Base-by-base conservation (phyloP, 2,329 filamentous ascomycete species). In the Fusarium pilosicola region DNA sequence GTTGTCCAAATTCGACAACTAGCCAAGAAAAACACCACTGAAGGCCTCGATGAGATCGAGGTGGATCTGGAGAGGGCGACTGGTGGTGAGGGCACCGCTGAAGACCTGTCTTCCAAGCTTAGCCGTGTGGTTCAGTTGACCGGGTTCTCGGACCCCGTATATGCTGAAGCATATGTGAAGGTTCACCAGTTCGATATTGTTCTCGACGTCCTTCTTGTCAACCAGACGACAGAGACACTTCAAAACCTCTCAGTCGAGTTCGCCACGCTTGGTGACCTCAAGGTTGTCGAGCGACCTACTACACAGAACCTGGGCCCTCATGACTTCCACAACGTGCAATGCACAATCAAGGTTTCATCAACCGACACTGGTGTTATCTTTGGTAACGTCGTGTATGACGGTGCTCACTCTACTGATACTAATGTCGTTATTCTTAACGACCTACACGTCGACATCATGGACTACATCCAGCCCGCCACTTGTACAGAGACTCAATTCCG, bases 131-230 rank as follows among this genome's bases (percentile, higher is more conserved):
- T 99, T 28, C 96, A 99, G 83, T 89, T 99, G 51, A 99, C 96
- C 24, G 96, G 96, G 70, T 99, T 99, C 88, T 98, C 96, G 0
- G 96, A 99, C 80, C 93, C 96, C 3, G 96, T 99, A 20, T 99
- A 99, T 79, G 96, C 94, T n/a, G 96, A 99, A 84, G 96, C 96
- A 10, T 99, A 99, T 78, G 96, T 99, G 80, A 97, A 97, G 82
- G 96, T 99, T 15, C 95, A 98, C 82, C 96, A 99, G 82, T 99
- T 99, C 80, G 96, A 99, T 80, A 99, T 99, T 78, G 93, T 99
- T 22, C 88, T 99, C 32, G 96, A 99, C 79, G 96, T 99, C 14
- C 89, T 99, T 7, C 88, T 99, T 28, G 96, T 99, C 79, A 99
- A 99, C 83, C 96, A 99, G 84, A 98, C 96, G 1, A 94, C 93